Conservation (phyloP, 176 grass and related monocot genomes). For the Carex scoparia region DNA sequence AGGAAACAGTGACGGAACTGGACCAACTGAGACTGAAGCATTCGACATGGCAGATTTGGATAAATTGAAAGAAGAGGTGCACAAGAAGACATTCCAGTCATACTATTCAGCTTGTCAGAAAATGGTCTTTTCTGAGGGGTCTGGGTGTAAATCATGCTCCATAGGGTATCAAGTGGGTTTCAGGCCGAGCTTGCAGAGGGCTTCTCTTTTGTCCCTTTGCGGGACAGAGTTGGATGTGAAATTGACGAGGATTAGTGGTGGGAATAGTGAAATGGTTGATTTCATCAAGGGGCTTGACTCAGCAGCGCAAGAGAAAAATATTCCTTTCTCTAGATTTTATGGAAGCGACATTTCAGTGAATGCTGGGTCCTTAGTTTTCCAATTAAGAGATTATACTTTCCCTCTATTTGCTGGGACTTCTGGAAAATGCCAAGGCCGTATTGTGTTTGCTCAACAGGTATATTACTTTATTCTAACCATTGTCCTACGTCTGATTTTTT, state of each 20-base stretch:
- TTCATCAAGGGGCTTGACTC: conserved; percentile 81
- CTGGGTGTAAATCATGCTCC: conserved; percentile 68
- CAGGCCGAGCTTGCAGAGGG: conserved; percentile 60
- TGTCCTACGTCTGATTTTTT: background rate
- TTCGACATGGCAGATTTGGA: conserved; percentile 49
- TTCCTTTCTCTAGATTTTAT: conserved; percentile 91
- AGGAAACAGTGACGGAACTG: conserved; percentile 40
- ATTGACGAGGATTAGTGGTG: conserved; percentile 75
- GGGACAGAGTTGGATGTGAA: conserved; percentile 84
- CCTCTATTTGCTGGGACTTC: conserved; percentile 66
- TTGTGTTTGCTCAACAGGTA: conserved; percentile 98
- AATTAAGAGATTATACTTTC: conserved; percentile 92
- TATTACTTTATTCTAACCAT: background rate
- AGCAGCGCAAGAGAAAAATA: conserved; percentile 68
- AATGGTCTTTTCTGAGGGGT: conserved; percentile 66
- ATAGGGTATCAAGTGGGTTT: conserved; percentile 88
- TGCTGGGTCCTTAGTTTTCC: conserved; percentile 71
- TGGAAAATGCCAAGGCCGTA: conserved; percentile 78
- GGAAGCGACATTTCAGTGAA: conserved; percentile 83
- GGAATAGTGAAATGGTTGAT: conserved; percentile 79
- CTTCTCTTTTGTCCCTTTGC: conserved; percentile 93
- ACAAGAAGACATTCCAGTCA: conserved; percentile 78
- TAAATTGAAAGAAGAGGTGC: conserved; percentile 68
- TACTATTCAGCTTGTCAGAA: conserved; percentile 87
- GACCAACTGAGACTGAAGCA: conserved; percentile 51